A percentile compares a stretch with the other conserved stretches of the same genome.
Conservation (phyloP, 2,329 filamentous ascomycete genomes). For the Gliomastix tumulicola region DNA sequence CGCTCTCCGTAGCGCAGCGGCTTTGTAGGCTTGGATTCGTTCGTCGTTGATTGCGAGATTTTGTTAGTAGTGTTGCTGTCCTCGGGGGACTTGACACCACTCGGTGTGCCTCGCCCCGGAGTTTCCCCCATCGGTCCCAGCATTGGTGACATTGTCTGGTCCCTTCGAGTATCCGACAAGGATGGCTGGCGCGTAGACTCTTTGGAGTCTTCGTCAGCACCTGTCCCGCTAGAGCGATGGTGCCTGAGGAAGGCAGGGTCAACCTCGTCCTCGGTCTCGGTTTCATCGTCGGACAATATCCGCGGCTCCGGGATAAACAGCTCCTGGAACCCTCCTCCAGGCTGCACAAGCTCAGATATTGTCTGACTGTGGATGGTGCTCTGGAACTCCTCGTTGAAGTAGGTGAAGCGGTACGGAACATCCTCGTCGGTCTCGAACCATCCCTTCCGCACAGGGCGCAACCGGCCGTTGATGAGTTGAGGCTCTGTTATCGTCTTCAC, state of each 20-base stretch:
- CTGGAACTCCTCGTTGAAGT: constrained; percentile 96
- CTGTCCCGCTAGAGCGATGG: constrained; percentile 7
- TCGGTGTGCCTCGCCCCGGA: constrained; percentile 42
- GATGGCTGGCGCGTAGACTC: constrained; percentile 38
- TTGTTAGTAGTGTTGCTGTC: constrained; percentile 9
- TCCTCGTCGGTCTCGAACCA: constrained; percentile 91
- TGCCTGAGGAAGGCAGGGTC: constrained; percentile 5
- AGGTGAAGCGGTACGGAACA: constrained; percentile 89
- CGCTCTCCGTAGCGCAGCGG: constrained; percentile 65
- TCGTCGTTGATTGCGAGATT: neutral
- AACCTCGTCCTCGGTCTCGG: constrained; percentile 42
- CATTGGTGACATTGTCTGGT: constrained; percentile 18
- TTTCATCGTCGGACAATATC: constrained; percentile 65
- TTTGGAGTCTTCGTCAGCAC: constrained; percentile 31
- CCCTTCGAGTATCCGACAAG: constrained; percentile 20
- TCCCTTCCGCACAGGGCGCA: constrained; percentile 69
- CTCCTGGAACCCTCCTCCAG: constrained; percentile 75
- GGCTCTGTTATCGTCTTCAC: constrained; percentile 93
- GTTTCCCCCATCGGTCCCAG: constrained; percentile 10
- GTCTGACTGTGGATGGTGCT: constrained; percentile 95
- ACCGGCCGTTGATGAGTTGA: constrained; percentile 80
- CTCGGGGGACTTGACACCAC: constrained; percentile 29
- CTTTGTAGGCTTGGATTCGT: constrained; percentile 23
- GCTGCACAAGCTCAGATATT: constrained; percentile 86
- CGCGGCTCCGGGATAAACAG: constrained; percentile 86